Evolutionary conservation across 2,329 filamentous ascomycete genomes (phyloP), one percentile per base, ranked within the genome.

Genomic region (Fusarium sp.): DNA sequence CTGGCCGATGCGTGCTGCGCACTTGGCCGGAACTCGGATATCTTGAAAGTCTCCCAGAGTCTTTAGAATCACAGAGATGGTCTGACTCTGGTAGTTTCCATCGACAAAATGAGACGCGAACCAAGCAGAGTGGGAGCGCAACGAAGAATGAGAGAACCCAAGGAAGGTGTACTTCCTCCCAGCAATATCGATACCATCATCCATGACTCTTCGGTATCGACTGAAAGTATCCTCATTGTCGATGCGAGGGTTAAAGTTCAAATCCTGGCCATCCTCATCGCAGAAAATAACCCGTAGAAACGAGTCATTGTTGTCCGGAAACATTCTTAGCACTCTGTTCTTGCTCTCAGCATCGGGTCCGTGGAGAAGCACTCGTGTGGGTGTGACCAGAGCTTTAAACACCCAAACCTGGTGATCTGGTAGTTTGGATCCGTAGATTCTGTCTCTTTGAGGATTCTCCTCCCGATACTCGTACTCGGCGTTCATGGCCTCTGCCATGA

Each of bases 81-180:
- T 79, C 31, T 86, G 85, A 0, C 81, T 65, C 4, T 71, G 35
- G 8, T 68, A 67, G 0, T 81, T 57, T 5, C 80, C 64, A 42
- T 86, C 82, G 2, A 83, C 14, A 59, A 90, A 90, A 0, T 84
- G 81, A 0, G 88, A 86, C 45, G 84, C 84, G 67, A 90, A 88
- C 93, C 93, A 95, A 38, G 89, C 91, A 0, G 91, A 91, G 67
- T 94, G 93, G 1, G 90, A 87, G 14, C 93, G 87, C 5, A 96
- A 85, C 0, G 93, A 95, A 0, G 93, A 96, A 80, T 95, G 92
- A 0, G 93, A 95, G 80, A 95, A 96, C 0, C 93, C 93, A 0
- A 96, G 85, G 76, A 95, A 96, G 0, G 83, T 81, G 76, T 90
- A 94, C 1, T 81, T 78, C 14, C 90, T 85, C 0, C 90, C 93